Base-by-base conservation (phyloP, 1,284 basidiomycete species). In the Wolfiporia cocos region DNA sequence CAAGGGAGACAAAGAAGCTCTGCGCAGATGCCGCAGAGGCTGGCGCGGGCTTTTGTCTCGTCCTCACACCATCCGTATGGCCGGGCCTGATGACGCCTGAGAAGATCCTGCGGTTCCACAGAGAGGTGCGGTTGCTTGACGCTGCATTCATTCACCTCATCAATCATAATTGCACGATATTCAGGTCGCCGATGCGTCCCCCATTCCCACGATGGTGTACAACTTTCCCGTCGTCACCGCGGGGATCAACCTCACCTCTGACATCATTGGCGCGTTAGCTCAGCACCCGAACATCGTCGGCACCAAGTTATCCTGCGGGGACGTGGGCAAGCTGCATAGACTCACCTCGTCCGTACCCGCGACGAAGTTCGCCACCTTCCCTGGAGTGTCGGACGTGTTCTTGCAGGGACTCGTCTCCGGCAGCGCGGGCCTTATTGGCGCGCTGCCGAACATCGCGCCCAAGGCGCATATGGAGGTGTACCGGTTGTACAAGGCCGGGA, bases 211-310 rank as follows among this genome's bases (percentile, higher is more conserved):
- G 33, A 84, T 95, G 82, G 74, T 94, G 39, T 95, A 95, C 73
- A 94, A 94, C 67, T 94, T 92, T 68, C 88, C 92, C 34, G 64
- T 67, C 20, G 82, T 85, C 10, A 87, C 89, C 0, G 81, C 88
- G 0, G 91, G 92, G 9, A 77, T 91, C 51, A 89, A 96, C 60
- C 78, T 95, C 42, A 84, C 89, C 61, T 90, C 87, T 0, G 91
- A 94, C 61, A 74, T 78, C 39, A 76, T 96, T 53, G 71, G 73
- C 42, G 69, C 73, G 18, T 73, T 94, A 24, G 79, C 86, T 3
- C 62, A 74, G 40, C 91, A 94, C 58, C 87, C 86, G 10, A 92
- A 93, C 66, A 90, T 92, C 54, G 87, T 92, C 49, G 92, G 91
- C 46, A 83, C 80, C 40, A 94, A 92, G 66, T 73, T 93, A 33